Percentiles rank a stretch among this genome's conserved stretches.
Conservation (phyloP, 306 rosid genomes). For the Rosa multiflora region DNA sequence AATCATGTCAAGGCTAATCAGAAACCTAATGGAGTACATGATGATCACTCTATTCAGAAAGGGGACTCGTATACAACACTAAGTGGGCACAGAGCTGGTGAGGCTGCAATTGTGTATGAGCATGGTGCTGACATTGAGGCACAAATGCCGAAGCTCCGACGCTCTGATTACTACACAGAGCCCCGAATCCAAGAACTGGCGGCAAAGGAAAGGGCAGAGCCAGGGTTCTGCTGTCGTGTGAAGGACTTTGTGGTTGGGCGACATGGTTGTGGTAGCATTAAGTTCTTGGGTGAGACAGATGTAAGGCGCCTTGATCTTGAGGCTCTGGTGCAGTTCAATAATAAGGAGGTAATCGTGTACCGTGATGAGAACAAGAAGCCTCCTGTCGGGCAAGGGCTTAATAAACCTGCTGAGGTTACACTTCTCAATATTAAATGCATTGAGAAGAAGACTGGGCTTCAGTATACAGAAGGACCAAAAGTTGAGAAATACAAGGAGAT, state of each 20-base stretch:
- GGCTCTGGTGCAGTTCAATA: constrained; percentile 82
- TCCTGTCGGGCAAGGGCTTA: constrained; percentile 95
- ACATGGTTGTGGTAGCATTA: constrained; percentile 85
- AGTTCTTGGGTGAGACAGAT: constrained; percentile 88
- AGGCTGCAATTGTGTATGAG: constrained; percentile 96
- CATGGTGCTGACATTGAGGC: constrained; percentile 98
- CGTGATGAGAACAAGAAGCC: constrained; percentile 88
- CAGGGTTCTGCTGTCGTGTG: constrained; percentile 82
- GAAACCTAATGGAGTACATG: constrained; percentile 56
- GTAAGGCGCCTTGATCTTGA: constrained; percentile 90
- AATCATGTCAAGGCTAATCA: constrained; percentile 43
- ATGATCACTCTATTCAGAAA: constrained; percentile 60
- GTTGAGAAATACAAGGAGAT: constrained; percentile 80
- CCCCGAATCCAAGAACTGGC: constrained; percentile 92
- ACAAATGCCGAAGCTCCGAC: constrained; percentile 91
- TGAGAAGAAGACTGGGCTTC: constrained; percentile 73
- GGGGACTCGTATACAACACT: constrained; percentile 67
- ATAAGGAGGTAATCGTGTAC: constrained; percentile 92
- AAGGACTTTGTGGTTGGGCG: constrained; percentile 92
- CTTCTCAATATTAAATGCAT: constrained; percentile 84
- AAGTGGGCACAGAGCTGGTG: constrained; percentile 95
- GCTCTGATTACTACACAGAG: constrained; percentile 83
- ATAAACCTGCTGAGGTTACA: constrained; percentile 97
- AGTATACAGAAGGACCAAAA: constrained; percentile 72
- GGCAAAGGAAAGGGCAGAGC: constrained; percentile 95